Percentiles rank a stretch among this genome's conserved stretches.
Evolutionary conservation across 768 basidiomycete species (phyloP).

Genomic region (Floccularia luteovirens): DNA sequence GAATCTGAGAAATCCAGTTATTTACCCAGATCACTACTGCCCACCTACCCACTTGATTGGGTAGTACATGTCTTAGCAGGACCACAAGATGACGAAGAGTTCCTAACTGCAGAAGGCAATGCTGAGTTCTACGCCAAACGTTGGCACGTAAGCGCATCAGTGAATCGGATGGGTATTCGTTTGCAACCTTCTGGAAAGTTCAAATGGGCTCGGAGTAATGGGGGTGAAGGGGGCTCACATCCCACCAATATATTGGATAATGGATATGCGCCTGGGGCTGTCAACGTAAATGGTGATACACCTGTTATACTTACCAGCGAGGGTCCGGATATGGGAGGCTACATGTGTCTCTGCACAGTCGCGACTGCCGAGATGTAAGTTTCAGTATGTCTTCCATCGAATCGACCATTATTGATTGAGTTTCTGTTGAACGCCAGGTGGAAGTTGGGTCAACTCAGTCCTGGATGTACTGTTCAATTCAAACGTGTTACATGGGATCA

Average conservation of each 20-base stretch:
- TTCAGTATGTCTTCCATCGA: background rate
- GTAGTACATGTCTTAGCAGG: conserved; percentile 48
- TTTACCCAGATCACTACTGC: conserved; percentile 24
- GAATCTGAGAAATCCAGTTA: conserved; percentile 8
- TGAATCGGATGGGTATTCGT: conserved; percentile 60
- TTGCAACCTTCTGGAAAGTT: conserved; percentile 37
- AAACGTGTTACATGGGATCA: conserved; percentile 36
- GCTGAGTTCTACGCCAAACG: conserved; percentile 39
- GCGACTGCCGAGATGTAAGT: conserved; percentile 42
- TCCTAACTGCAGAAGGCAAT: conserved; percentile 40
- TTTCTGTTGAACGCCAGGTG: conserved; percentile 29
- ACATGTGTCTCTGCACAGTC: conserved; percentile 48
- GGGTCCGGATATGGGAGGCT: conserved; percentile 59
- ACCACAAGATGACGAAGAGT: conserved; percentile 55
- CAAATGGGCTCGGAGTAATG: conserved; percentile 44
- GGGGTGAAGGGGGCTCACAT: conserved; percentile 64
- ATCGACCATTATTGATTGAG: background rate
- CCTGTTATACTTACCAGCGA: conserved; percentile 59
- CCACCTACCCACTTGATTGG: conserved; percentile 42
- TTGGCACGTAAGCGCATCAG: conserved; percentile 48
- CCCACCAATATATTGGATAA: conserved; percentile 63
- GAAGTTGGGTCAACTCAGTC: conserved; percentile 60
- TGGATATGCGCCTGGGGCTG: conserved; percentile 43
- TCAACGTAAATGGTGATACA: conserved; percentile 65
- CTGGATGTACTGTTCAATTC: conserved; percentile 49